Percentiles rank a stretch among this genome's conserved stretches.
Evolutionary conservation across 257 asterid genomes (phyloP).

Genomic region (Penstemon eatonii): DNA sequence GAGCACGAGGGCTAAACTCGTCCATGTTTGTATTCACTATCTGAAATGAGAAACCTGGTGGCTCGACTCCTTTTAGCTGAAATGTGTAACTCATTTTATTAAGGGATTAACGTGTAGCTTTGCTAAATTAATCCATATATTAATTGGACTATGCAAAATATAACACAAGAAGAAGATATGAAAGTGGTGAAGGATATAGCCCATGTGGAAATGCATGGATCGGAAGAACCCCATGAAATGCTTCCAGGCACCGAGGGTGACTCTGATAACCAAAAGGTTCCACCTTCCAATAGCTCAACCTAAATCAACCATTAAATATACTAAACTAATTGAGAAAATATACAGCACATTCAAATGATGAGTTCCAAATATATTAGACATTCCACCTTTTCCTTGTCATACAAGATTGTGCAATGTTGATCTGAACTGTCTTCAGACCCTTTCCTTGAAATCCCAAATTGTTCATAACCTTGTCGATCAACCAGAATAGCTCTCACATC

Average conservation of each 20-base stretch:
- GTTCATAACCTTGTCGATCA: slow-evolving; percentile 67
- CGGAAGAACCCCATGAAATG: slow-evolving; percentile 92
- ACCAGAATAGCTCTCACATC: slow-evolving; percentile 19
- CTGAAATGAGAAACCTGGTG: slow-evolving; percentile 94
- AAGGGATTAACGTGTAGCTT: slow-evolving; percentile 39
- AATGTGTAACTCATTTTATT: slow-evolving; percentile 83
- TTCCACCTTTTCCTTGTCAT: slow-evolving; percentile 87
- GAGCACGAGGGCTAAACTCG: slow-evolving; percentile 88
- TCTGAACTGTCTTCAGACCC: slow-evolving; percentile 86
- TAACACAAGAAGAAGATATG: slow-evolving; percentile 1
- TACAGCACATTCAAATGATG: neutral
- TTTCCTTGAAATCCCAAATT: slow-evolving; percentile 89
- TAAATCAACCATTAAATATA: slow-evolving; percentile 35
- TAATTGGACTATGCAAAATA: slow-evolving; percentile 12
- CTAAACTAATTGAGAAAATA: neutral
- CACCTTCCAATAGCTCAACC: slow-evolving; percentile 97
- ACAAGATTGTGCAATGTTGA: slow-evolving; percentile 88
- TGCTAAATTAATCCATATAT: slow-evolving; percentile 9
- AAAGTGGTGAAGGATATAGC: slow-evolving; percentile 78
- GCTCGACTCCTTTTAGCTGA: slow-evolving; percentile 95
- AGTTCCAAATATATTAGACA: neutral
- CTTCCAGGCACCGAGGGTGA: slow-evolving; percentile 99
- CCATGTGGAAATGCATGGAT: slow-evolving; percentile 93
- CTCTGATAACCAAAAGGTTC: slow-evolving; percentile 97
- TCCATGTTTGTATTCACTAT: slow-evolving; percentile 96